Percentiles rank a stretch among this genome's conserved stretches.
Evolutionary conservation across 495 filamentous ascomycete genomes (phyloP).

Genomic region (Saxispiralis lemnorum): DNA sequence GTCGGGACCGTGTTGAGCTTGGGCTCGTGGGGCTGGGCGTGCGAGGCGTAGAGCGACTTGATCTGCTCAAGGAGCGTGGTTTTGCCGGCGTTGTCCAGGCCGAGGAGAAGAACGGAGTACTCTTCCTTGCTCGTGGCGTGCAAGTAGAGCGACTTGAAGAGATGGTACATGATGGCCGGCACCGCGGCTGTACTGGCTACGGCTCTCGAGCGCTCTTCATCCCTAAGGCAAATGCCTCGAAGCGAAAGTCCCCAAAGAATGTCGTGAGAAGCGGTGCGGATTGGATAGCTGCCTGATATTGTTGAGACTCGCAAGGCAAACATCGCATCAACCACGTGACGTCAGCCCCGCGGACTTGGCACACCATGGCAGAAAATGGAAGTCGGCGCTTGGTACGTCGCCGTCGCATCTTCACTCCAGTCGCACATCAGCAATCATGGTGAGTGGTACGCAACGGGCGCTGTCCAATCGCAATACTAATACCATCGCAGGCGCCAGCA

Average conservation of each 20-base stretch:
- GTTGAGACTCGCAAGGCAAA: too few relatives aligned
- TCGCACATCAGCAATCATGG: constrained; percentile 3
- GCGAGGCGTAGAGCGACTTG: constrained; percentile 62
- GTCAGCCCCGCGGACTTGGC: too few relatives aligned
- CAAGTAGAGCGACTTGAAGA: constrained; percentile 84
- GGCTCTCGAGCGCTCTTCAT: neutral
- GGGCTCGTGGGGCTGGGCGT: constrained; percentile 32
- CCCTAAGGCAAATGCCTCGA: too few relatives aligned
- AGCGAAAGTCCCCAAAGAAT: too few relatives aligned
- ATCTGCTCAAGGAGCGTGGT: constrained; percentile 94
- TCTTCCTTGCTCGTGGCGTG: constrained; percentile 95
- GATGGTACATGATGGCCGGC: constrained; percentile 61
- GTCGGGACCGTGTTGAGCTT: constrained; percentile 70
- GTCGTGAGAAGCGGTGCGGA: too few relatives aligned
- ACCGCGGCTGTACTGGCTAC: too few relatives aligned
- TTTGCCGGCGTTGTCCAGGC: constrained; percentile 95
- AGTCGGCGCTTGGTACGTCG: neutral
- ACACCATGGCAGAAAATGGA: too few relatives aligned
- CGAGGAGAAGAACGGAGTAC: constrained; percentile 92
- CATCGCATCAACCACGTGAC: too few relatives aligned
- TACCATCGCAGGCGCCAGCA: constrained; percentile 20
- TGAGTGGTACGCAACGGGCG: constrained; percentile 1
- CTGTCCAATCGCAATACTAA: neutral
- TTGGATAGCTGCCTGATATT: too few relatives aligned
- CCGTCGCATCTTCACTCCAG: constrained; percentile 1